phyloP scores from a whole-genome alignment of 306 rosid genomes.

The Prosopis cineraria region DNA sequence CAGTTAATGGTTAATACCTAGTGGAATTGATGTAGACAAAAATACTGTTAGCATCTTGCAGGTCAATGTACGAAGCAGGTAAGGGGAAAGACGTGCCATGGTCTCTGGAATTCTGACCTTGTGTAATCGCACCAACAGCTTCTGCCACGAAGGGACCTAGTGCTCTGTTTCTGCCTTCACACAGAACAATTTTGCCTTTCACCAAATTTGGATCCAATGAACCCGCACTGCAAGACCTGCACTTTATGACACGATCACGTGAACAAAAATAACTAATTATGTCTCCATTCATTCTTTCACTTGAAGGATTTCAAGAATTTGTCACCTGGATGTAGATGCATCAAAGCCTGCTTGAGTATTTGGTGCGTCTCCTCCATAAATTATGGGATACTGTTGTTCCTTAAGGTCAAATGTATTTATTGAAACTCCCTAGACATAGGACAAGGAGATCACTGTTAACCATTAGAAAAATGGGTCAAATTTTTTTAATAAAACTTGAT shows the following conservation, averaged over 20 bases:
- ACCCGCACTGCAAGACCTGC: neutral
- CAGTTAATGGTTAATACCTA: conserved; percentile 25
- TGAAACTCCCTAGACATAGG: conserved; percentile 22
- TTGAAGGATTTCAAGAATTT: neutral
- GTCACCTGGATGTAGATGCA: conserved; percentile 20
- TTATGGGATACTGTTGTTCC: neutral
- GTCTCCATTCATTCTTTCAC: neutral
- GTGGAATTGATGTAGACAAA: conserved; percentile 27
- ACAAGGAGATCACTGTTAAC: neutral
- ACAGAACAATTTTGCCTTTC: conserved; percentile 46
- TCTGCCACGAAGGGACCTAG: neutral
- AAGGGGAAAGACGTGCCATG: neutral
- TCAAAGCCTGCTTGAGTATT: neutral
- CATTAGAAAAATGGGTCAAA: too few species aligned
- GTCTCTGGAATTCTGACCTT: neutral
- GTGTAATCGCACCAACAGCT: conserved; percentile 36
- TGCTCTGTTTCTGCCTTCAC: neutral
- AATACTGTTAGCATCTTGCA: conserved; percentile 3
- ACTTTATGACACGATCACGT: neutral
- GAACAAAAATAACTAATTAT: neutral
- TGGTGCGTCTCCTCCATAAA: conserved; percentile 33
- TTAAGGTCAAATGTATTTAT: conserved; percentile 27
- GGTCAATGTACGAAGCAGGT: conserved; percentile 34
- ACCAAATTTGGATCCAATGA: conserved; percentile 29
- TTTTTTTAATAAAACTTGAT: too few species aligned